phyloP scores from a whole-genome alignment of 805 yeast genomes.

The Starmerella roubikii region DNA sequence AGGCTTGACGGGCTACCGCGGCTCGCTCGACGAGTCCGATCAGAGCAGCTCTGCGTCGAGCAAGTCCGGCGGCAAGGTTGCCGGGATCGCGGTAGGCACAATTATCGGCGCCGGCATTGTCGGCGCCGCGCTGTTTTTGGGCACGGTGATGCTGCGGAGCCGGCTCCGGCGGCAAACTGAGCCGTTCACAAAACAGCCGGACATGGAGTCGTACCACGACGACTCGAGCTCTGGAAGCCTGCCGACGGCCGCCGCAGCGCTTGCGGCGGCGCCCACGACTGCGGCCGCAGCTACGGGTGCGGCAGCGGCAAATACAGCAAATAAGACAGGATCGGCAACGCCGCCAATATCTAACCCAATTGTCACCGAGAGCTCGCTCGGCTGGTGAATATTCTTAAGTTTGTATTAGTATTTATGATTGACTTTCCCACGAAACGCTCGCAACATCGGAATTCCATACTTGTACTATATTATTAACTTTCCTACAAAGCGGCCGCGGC shows the following conservation, averaged over 20 bases:
- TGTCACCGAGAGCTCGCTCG: conserved; percentile 30
- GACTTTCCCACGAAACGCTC: too few relatives aligned
- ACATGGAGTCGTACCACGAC: conserved; percentile 19
- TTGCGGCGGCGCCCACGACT: neutral
- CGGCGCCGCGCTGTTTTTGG: conserved; percentile 40
- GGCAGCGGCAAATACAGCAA: neutral
- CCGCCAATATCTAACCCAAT: conserved; percentile 29
- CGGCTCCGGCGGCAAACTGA: conserved; percentile 35
- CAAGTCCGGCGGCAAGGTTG: conserved; percentile 32
- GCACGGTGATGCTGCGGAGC: conserved; percentile 19
- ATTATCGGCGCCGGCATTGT: conserved; percentile 61
- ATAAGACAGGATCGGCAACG: neutral
- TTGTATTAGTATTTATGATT: neutral
- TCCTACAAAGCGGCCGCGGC: too few relatives aligned
- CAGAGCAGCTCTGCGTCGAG: conserved; percentile 26
- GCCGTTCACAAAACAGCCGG: conserved; percentile 10
- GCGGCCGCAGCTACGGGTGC: conserved; percentile 1
- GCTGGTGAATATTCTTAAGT: conserved; percentile 24
- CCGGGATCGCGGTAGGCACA: conserved; percentile 75
- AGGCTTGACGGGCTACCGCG: conserved; percentile 21
- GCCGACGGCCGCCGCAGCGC: neutral
- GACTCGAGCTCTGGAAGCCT: conserved; percentile 7
- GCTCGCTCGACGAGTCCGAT: conserved; percentile 25
- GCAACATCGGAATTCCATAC: too few relatives aligned
- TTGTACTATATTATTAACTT: too few relatives aligned